These are phyloP conservation scores for Barnettozyma sp. DNA, from an alignment of 805 yeast species.

Conservation along the genomic window DNA sequence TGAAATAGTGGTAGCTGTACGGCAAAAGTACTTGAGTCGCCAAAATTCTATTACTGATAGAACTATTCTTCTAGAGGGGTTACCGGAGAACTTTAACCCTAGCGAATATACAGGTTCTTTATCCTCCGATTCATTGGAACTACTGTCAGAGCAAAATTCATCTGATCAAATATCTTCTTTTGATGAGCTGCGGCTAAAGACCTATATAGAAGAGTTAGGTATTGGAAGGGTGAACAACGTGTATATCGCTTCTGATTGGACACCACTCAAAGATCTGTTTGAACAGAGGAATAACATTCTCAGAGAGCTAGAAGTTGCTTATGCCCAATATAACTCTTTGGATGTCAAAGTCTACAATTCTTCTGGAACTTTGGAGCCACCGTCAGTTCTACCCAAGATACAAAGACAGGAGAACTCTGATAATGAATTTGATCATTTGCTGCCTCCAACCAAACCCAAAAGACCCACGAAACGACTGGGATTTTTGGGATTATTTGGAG, in stretches of 20 bases:
- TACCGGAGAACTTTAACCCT: constrained; percentile 68
- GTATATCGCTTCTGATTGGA: constrained; percentile 84
- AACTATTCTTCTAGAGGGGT: constrained; percentile 80
- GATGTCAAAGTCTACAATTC: constrained; percentile 21
- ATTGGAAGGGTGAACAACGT: constrained; percentile 77
- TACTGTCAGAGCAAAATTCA: not conserved
- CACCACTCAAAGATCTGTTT: constrained; percentile 55
- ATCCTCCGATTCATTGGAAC: constrained; percentile 10
- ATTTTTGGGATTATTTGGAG: constrained; percentile 50
- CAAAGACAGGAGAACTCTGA: constrained; percentile 4
- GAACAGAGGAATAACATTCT: constrained; percentile 48
- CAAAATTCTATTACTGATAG: constrained; percentile 89
- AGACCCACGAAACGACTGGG: constrained; percentile 45
- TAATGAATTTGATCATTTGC: constrained; percentile 6
- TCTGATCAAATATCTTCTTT: constrained; percentile 8
- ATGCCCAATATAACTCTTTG: constrained; percentile 18
- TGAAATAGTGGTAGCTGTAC: constrained; percentile 59
- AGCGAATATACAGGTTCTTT: constrained; percentile 16
- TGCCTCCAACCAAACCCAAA: constrained; percentile 1
- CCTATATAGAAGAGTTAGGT: constrained; percentile 69
- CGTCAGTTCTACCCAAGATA: constrained; percentile 17
- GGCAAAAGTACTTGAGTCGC: constrained; percentile 78
- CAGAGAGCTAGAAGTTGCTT: constrained; percentile 52
- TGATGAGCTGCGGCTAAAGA: constrained; percentile 57
- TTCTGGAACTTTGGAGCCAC: constrained; percentile 23